phyloP scores from a whole-genome alignment of 352 stramenopile genomes.

The Pythium biforme region DNA sequence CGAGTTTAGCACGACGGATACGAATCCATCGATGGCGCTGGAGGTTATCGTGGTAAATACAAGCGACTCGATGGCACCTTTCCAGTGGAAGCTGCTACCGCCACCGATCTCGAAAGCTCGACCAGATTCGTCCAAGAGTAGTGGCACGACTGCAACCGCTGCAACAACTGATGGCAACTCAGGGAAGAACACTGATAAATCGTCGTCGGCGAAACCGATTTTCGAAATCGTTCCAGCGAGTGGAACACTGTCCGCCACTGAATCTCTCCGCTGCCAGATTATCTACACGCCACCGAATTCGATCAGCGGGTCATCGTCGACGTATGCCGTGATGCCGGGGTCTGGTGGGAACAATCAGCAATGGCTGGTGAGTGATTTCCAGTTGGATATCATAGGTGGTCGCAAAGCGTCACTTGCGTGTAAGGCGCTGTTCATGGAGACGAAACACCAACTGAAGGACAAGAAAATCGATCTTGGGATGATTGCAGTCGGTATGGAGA shows the following conservation, averaged over 20 bases:
- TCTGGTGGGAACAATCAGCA: not conserved
- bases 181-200: conserved; percentile 21
- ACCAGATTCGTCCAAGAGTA: conserved; percentile 67
- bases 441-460: conserved; percentile 55
- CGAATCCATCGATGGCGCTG: conserved; percentile 45
- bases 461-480: conserved; percentile 84
- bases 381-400: conserved; percentile 56
- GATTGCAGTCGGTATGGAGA: conserved; percentile 75
- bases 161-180: conserved; percentile 4
- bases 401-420: conserved; percentile 45
- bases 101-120: conserved; percentile 20
- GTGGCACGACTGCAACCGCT: conserved; percentile 21
- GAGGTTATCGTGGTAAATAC: conserved; percentile 87
- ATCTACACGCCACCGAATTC: conserved; percentile 48
- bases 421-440: conserved; percentile 48
- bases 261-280: conserved; percentile 44
- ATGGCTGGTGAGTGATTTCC: conserved; percentile 46
- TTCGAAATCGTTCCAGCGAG: conserved; percentile 56
- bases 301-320: conserved; percentile 1
- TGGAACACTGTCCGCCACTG: conserved; percentile 35
- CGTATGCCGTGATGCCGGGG: conserved; percentile 8
- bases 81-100: conserved; percentile 60
- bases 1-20: conserved; percentile 67
- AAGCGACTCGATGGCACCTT: conserved; percentile 86
- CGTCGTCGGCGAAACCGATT: conserved; percentile 18